phyloP scores from a whole-genome alignment of 352 stramenopile species.

The Hyaloperonospora arabidopsidis region DNA sequence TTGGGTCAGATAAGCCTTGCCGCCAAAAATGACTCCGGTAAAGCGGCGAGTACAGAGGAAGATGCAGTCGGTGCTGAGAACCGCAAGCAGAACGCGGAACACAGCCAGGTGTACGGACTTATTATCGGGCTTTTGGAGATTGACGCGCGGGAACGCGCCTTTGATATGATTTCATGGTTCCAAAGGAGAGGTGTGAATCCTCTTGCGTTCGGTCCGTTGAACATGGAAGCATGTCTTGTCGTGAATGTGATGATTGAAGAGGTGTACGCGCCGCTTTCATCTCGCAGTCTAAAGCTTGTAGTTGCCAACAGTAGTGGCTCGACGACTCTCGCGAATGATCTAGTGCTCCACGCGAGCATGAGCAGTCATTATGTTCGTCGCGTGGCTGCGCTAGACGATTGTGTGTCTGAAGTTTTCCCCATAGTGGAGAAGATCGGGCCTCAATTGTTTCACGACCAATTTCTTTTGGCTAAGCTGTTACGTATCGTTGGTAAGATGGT shows the following conservation, averaged over 20 bases:
- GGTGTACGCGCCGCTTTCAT: conserved; percentile 52
- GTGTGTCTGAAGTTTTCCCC: conserved; percentile 41
- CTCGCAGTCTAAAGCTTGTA: conserved; percentile 42
- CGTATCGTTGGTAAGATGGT: conserved; percentile 53
- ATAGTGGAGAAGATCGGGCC: conserved; percentile 59
- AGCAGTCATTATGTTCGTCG: conserved; percentile 30
- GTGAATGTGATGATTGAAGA: conserved; percentile 56
- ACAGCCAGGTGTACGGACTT: conserved; percentile 79
- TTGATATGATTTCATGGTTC: conserved; percentile 81
- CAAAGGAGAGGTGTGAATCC: conserved; percentile 55
- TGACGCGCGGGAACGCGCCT: conserved; percentile 46
- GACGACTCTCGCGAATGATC: conserved; percentile 3
- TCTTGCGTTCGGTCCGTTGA: conserved; percentile 53
- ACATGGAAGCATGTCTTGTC: conserved; percentile 52
- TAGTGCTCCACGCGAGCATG: conserved; percentile 5
- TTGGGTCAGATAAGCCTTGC: conserved; percentile 76
- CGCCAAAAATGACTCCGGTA: conserved; percentile 41
- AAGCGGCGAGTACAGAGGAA: conserved; percentile 21
- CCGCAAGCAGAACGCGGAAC: conserved; percentile 20
- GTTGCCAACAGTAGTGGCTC: conserved; percentile 5
- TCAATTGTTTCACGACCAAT: conserved; percentile 59
- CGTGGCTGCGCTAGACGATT: conserved; percentile 34
- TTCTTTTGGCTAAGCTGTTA: conserved; percentile 69
- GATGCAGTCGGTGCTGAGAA: conserved; percentile 17
- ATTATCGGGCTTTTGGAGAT: conserved; percentile 78